phyloP scores from a whole-genome alignment of 2,329 filamentous ascomycete genomes.

The Simplicillium sp. region DNA sequence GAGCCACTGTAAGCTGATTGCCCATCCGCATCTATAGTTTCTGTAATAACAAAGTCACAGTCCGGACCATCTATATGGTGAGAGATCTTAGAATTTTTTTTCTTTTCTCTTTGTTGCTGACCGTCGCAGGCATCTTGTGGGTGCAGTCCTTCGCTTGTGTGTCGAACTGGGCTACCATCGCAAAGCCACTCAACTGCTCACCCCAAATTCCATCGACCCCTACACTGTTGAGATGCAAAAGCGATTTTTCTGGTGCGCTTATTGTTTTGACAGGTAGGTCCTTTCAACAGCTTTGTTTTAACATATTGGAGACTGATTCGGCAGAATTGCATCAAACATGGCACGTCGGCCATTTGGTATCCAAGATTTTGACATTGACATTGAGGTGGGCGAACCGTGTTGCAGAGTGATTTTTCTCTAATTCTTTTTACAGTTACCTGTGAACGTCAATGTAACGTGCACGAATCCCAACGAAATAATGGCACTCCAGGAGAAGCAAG shows the following conservation, averaged over 20 bases:
- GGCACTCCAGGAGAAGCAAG: no score
- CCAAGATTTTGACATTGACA: slow-evolving; percentile 3
- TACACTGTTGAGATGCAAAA: slow-evolving; percentile 3
- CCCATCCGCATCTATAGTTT: neutral
- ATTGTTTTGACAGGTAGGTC: slow-evolving; percentile 3
- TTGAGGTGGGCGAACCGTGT: neutral
- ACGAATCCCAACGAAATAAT: neutral
- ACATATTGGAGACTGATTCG: neutral
- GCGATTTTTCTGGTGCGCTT: slow-evolving; percentile 4
- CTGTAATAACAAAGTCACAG: neutral
- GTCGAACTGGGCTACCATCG: slow-evolving; percentile 3
- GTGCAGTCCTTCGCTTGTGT: slow-evolving; percentile 1
- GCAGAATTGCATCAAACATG: slow-evolving; percentile 3
- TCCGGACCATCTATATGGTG: slow-evolving; percentile 4
- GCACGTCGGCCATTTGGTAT: slow-evolving; percentile 3
- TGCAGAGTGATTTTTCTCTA: no score
- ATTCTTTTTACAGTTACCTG: neutral
- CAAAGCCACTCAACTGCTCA: neutral
- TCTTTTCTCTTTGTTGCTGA: neutral
- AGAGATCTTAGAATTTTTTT: neutral
- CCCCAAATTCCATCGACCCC: neutral
- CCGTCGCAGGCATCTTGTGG: slow-evolving; percentile 1
- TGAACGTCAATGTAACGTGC: slow-evolving; percentile 1
- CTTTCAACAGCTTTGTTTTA: neutral
- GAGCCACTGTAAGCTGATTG: slow-evolving; percentile 1